These are phyloP conservation scores for Paracoccidioides lutzii DNA, from an alignment of 2,329 filamentous ascomycete species.

Conservation along the genomic window DNA sequence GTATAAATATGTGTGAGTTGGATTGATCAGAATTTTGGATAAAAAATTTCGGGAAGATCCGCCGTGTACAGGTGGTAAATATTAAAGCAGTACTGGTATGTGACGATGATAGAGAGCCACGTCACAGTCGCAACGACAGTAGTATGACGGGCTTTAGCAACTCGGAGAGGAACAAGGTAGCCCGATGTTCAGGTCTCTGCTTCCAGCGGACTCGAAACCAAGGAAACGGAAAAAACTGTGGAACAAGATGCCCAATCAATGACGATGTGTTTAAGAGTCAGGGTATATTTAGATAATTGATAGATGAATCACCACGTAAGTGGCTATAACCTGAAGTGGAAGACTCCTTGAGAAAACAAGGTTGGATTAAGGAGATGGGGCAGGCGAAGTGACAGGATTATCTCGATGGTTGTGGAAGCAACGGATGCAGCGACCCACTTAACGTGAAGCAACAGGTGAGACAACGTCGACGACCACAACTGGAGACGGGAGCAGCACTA, in stretches of 20 bases:
- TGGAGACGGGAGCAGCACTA: no score
- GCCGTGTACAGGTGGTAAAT: background rate
- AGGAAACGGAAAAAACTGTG: background rate
- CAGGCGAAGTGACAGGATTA: background rate
- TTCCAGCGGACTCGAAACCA: background rate
- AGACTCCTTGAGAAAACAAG: background rate
- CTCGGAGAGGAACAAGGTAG: background rate
- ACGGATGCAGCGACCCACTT: background rate
- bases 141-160: background rate
- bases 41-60: background rate
- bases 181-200: background rate
- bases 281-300: background rate
- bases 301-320: background rate
- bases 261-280: background rate
- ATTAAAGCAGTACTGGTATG: background rate
- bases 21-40: background rate
- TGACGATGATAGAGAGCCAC: background rate
- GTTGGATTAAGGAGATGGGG: background rate
- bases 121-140: background rate
- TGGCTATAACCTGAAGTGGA: background rate
- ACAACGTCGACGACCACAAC: background rate
- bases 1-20: background rate
- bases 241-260: background rate
- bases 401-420: constrained; percentile 1
- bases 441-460: background rate